Percentiles rank a stretch among this genome's conserved stretches.
Evolutionary conservation across 192 early-diverging fungal genomes (phyloP).

Genomic region (Coemansia sp.): DNA sequence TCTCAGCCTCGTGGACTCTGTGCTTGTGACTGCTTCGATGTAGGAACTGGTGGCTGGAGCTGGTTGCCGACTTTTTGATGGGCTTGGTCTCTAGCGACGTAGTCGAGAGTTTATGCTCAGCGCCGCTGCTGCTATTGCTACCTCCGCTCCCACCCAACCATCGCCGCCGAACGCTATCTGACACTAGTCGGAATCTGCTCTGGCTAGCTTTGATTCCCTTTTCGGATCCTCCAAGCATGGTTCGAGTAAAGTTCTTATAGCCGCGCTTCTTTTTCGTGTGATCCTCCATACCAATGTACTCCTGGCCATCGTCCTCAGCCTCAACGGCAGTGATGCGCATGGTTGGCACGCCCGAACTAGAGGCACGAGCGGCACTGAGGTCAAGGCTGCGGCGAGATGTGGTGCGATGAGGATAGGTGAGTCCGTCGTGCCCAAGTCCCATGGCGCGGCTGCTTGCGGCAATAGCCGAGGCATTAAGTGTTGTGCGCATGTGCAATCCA

Average conservation of each 20-base stretch:
- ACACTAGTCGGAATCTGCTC: constrained; percentile 40
- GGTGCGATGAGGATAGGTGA: background rate
- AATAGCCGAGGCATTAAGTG: background rate
- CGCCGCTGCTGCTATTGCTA: constrained; percentile 12
- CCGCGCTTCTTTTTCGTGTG: constrained; percentile 39
- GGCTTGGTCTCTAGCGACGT: constrained; percentile 24
- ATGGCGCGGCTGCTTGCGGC: background rate
- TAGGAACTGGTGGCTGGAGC: constrained; percentile 14
- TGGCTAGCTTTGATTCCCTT: constrained; percentile 21
- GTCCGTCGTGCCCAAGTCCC: background rate
- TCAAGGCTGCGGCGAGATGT: constrained; percentile 36
- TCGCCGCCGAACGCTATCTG: constrained; percentile 46
- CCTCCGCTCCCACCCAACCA: constrained; percentile 38
- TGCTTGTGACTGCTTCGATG: constrained; percentile 4
- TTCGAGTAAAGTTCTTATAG: constrained; percentile 39
- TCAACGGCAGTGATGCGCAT: constrained; percentile 55
- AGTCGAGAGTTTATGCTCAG: constrained; percentile 1
- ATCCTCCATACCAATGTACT: constrained; percentile 37
- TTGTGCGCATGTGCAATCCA: constrained; percentile 23
- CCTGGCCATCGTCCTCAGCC: constrained; percentile 50
- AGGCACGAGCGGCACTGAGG: constrained; percentile 35
- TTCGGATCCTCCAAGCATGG: constrained; percentile 30
- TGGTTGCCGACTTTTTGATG: constrained; percentile 4
- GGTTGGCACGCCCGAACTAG: constrained; percentile 36
- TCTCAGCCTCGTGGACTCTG: background rate